Evolutionary conservation across 805 yeast species (phyloP), one percentile per base, ranked within the genome.

Genomic region (Blastobotrys parvus): DNA sequence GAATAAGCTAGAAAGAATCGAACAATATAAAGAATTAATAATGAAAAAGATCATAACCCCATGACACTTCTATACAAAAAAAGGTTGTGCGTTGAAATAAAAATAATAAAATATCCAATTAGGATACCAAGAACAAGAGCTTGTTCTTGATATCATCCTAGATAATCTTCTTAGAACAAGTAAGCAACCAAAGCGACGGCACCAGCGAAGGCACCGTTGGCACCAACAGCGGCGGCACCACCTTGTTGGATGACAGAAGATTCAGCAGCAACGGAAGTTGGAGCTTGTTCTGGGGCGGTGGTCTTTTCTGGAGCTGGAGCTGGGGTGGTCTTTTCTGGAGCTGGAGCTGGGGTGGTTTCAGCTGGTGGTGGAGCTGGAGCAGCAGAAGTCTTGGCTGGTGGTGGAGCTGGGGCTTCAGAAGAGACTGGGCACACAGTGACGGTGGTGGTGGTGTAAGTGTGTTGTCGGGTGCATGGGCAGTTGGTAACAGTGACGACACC

Each of bases 401-500:
- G 30, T 36, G 39, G 39, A 15, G 10, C 18, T 6, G 15, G 20
- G 31, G 30, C 4, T 6, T 17, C 19, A 3, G 16, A 6, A 30
- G 18, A 4, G 31, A 29, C 15, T 38, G 41, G 41, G 23, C 34
- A 30, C 15, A 29, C 34, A 15, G 35, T 30, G 23, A 32, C 29
- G 25, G 35, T 29, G 15, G 32, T 10, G 34, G 35, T 29, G 23
- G 35, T 38, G 34, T 17, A 29, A 16, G 35, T 30, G 47, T 46
- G 44, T 49, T 78, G 72, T 59, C 78, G 58, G 60, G 90, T 82
- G 73, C 94, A 85, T 62, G 89, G 89, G 67, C 84, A 79, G 73
- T 85, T 81, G 58, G 94, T 82, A 76, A 84, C 74, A 64, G 92
- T 84, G 58, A 85, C 66, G 55, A 94, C 84, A 63, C 90, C 82